Percentiles rank a stretch among this genome's conserved stretches.
These are phyloP conservation scores for Aquilaria yunnanensis DNA, from an alignment of 345 rosid genomes.

Conservation along the genomic window DNA sequence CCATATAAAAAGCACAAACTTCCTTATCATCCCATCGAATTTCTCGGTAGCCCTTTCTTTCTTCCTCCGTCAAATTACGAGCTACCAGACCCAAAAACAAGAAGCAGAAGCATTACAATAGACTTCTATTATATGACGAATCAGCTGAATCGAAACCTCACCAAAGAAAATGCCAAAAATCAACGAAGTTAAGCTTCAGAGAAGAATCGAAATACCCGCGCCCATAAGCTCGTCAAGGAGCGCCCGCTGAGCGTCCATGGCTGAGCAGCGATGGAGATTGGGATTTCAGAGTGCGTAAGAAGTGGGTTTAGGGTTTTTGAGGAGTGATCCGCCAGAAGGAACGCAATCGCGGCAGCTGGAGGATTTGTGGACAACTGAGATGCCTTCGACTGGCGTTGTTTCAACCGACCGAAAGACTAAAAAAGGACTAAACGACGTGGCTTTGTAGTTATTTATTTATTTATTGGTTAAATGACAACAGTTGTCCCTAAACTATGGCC, in stretches of 20 bases:
- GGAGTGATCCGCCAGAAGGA: too few species aligned
- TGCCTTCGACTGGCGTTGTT: too few species aligned
- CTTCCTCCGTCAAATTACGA: slow-evolving; percentile 86
- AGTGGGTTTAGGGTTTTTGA: too few species aligned
- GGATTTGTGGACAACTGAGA: too few species aligned
- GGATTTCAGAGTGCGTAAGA: not conserved
- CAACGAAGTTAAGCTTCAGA: not conserved
- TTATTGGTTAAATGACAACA: too few species aligned
- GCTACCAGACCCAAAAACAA: slow-evolving; percentile 28
- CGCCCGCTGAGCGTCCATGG: slow-evolving; percentile 96
- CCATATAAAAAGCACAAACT: slow-evolving; percentile 90
- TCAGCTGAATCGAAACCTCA: not conserved
- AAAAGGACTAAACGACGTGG: too few species aligned
- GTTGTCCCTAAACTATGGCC: too few species aligned
- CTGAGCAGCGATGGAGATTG: not conserved
- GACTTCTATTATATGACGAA: not conserved
- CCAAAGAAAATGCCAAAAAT: not conserved
- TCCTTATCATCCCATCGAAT: slow-evolving; percentile 91
- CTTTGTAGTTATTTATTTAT: too few species aligned
- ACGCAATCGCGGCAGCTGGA: too few species aligned
- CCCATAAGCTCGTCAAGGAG: slow-evolving; percentile 98
- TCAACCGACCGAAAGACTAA: too few species aligned
- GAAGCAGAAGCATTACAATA: not conserved
- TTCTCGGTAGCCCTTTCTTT: slow-evolving; percentile 80
- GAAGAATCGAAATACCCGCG: slow-evolving; percentile 40